Evolutionary conservation across 1,284 basidiomycete species (phyloP), one percentile per base, ranked within the genome.

Genomic region (Ustilago cynodontis): DNA sequence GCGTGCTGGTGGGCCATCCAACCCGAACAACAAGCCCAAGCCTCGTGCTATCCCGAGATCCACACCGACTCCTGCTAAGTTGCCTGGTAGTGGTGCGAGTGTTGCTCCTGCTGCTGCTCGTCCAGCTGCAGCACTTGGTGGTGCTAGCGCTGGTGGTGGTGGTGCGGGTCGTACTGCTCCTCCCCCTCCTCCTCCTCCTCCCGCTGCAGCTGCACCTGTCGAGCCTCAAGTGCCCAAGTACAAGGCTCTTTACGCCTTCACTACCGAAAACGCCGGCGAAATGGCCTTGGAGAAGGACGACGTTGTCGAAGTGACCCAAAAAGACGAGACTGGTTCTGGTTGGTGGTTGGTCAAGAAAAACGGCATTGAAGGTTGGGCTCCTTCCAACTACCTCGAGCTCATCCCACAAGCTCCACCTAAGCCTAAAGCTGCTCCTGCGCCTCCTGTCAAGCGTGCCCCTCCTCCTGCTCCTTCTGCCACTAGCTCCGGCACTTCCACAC

Each of bases 331-430:
- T 18, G 75, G 70, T 11, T 74, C 73, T 28, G 88, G 90, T 1
- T 99, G 96, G 96, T 98, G 96, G 95, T 89, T 98, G 49, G 92
- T 98, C 57, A 94, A 93, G 88, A 95, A 94, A 87, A 90, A 89
- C 63, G 90, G 90, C 0, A 87, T 88, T 24, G 94, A 98, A 86
- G 96, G 94, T 16, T 99, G 95, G 95, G 93, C 95, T 18, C 95
- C 90, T 92, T 93, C 89, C 94, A 98, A 83, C 97, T 97, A 67
- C 94, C 94, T 87, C 71, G 88, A 87, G 58, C 60, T 74, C 20
- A 88, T 91, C 22, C 88, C 91, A 0, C 90, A 92, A 0, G 91
- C 93, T 8, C 89, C 90, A 0, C 92, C 93, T 0, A 86, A 68
- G 78, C 85, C 77, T 13, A 76, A 71, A 37, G 82, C 85, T 39